Base-by-base conservation (phyloP, 2,329 filamentous ascomycete genomes). In the Arthrobotrys iridis region DNA sequence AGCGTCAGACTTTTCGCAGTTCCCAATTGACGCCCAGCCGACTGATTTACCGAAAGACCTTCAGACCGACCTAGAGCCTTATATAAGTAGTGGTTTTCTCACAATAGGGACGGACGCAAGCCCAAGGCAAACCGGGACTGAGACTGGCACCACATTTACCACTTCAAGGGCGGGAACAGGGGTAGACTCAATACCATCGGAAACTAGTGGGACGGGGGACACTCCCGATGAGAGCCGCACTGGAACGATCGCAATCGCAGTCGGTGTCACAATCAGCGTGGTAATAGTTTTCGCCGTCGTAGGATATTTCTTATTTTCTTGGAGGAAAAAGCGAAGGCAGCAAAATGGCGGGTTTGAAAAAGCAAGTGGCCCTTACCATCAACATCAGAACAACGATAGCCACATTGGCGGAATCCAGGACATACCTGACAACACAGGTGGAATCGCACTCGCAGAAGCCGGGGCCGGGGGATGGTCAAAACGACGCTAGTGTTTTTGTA, bases 301-400 rank as follows among this genome's bases (percentile, higher is more conserved):
- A 10, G 70, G 70, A n/a, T 74, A 74, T 30, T 28, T 74, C 5
- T 43, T 74, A 8, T 67, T 67, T 8, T 7, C 46, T 4, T 67
- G 63, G 60, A 65, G 37, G 55, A 74, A 67, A 18, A 74, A 43
- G 46, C 30, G n/a, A 11, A 45, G 24, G 11, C 43, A 57, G 10
- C 22, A 62, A 18, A 40, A 30, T 2, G 55, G 62, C 3, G 43
- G 11, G 24, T 67, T 59, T 26, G 37, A 24, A 2, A 24, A 40
- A 11, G 28, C 45, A 10, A n/a, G 7, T 0, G 70, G 70, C 11
- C 70, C 70, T 3, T 74, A 74, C 30, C 67, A 57, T n/a, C 62
- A 74, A 22, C 70, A 74, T 20, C 52, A 67, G 33, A 74, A 74
- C n/a, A 60, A 64, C 22, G 70, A 74, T 11, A 67, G 62, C 30